Base-by-base conservation (phyloP, 179 eudicot genomes). In the Beta lomatogona region DNA sequence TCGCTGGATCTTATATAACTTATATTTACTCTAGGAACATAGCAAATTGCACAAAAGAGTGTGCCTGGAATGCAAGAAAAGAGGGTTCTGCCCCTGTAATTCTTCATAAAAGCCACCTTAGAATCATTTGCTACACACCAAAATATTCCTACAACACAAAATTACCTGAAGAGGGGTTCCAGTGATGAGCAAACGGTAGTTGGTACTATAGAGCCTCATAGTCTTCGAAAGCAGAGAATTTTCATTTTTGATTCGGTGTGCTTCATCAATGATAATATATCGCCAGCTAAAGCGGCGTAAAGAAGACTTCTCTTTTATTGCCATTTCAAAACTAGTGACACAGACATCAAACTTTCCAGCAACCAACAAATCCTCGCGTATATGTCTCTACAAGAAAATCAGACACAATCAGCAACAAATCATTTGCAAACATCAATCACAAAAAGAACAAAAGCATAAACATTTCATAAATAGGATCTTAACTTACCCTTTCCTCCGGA, bases 321-420 rank as follows among this genome's bases (percentile, higher is more conserved):
- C 99, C 99, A 96, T 94, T 86, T 96, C 99, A 89, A 95, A 95
- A 83, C 99, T 95, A 48, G 99, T 95, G 57, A 95, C 99, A 88
- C 98, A 94, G 7, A 95, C 99, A 89, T 95, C 99, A 88, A 95
- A 95, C 83, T 92, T 92, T 71, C 99, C 99, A 48, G 99, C 98
- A 86, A 89, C 97, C 83, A 95, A 85, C 65, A 94, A 80, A 28
- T 91, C 91, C 60, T 95, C 98, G 9, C 98, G 90, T 73, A 95
- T 91, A 87, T 95, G 90, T 77, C 82, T 91, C 99, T 95, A 92
- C 80, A 83, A 74, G 55, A 65, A 61, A 59, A 75, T 11, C 59
- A 45, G 54, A 74, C 15, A 53, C 63, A 45, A 14, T 58, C 65
- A 81, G 41, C 44, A 36, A 57, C 28, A 61, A 58, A 75, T 60